Evolutionary conservation across 2,329 filamentous ascomycete genomes (phyloP).

Genomic region (Cordyceps farinosa): DNA sequence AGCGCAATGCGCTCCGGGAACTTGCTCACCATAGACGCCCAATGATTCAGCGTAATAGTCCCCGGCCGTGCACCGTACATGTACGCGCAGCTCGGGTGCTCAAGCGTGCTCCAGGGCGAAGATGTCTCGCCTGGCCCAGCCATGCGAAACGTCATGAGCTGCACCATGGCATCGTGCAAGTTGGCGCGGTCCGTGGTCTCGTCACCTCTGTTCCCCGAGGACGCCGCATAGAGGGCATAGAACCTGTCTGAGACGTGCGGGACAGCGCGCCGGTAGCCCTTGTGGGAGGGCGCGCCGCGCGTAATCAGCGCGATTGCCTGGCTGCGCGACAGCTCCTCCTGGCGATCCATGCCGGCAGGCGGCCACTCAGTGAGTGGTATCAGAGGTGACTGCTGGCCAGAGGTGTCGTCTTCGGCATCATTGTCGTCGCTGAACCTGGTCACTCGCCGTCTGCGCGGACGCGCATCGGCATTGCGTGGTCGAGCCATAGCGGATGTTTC

Average conservation of each 20-base stretch:
- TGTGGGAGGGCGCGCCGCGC: constrained; percentile 55
- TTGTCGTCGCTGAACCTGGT: constrained; percentile 9
- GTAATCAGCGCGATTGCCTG: constrained; percentile 56
- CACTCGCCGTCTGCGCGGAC: constrained; percentile 1
- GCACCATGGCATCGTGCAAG: constrained; percentile 53
- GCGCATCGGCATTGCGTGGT: constrained; percentile 1
- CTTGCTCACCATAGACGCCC: constrained; percentile 57
- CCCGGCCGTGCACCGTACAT: constrained; percentile 63
- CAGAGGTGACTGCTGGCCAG: neutral
- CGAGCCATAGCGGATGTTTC: constrained; percentile 12
- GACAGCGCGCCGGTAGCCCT: constrained; percentile 51
- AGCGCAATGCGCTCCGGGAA: constrained; percentile 54
- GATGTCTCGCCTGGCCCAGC: constrained; percentile 40
- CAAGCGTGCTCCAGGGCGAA: constrained; percentile 66
- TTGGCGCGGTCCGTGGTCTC: constrained; percentile 45
- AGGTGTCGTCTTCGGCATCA: neutral
- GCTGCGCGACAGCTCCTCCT: constrained; percentile 49
- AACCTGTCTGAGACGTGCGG: constrained; percentile 54
- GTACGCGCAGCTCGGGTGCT: constrained; percentile 70
- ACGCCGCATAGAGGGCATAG: constrained; percentile 53
- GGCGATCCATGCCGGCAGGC: constrained; percentile 45
- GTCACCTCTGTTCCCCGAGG: constrained; percentile 40
- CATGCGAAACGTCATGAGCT: constrained; percentile 54
- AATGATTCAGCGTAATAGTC: constrained; percentile 69
- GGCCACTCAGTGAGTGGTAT: constrained; percentile 53